These are phyloP conservation scores for Tuber umbilicatum DNA, from an alignment of 495 filamentous ascomycete genomes.

Conservation along the genomic window DNA sequence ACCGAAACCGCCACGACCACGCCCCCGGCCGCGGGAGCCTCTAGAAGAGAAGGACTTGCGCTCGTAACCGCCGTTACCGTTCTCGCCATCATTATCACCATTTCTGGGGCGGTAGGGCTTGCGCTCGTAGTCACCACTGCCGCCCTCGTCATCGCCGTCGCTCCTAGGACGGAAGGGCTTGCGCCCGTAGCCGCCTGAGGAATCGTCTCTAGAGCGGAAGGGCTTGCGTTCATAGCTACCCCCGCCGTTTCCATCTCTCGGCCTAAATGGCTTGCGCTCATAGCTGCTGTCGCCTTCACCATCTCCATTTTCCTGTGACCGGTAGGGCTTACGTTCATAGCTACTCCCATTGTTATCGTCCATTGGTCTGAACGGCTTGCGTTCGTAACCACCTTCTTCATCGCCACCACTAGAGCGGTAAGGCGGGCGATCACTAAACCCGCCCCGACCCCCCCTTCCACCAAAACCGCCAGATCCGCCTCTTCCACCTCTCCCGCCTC, in stretches of 20 bases:
- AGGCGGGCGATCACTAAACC: background rate
- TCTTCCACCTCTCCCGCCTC: background rate
- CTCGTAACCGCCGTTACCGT: background rate
- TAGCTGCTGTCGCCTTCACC: background rate
- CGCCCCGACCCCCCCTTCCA: background rate
- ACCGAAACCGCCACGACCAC: background rate
- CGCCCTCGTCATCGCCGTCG: background rate
- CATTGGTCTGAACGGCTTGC: background rate
- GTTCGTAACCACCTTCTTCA: background rate
- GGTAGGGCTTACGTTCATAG: background rate
- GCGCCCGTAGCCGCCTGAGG: constrained; percentile 2
- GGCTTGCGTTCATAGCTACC: background rate
- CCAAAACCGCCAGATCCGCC: background rate
- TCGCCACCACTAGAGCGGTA: background rate
- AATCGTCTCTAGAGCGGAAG: background rate
- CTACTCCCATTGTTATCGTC: background rate
- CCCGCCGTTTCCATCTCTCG: background rate
- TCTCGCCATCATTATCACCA: background rate
- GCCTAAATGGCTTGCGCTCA: background rate
- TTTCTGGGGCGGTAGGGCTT: background rate
- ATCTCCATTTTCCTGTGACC: background rate
- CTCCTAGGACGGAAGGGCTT: constrained; percentile 1
- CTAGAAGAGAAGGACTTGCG: background rate
- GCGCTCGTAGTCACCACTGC: background rate
- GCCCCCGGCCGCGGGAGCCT: background rate